Conservation (phyloP, 371 early-diverging fungal species). For the Dinochytrium kinnereticum region DNA sequence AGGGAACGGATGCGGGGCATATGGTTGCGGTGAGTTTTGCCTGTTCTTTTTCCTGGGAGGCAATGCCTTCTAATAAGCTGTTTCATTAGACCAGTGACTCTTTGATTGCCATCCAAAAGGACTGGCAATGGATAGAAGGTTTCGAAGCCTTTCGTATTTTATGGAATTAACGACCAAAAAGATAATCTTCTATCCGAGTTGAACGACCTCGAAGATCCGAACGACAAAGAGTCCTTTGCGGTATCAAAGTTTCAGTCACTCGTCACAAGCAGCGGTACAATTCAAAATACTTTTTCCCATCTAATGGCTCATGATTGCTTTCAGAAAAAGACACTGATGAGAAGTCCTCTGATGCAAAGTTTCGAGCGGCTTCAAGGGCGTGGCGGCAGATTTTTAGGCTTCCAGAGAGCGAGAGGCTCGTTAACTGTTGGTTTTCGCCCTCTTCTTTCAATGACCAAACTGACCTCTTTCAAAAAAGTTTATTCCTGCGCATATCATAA, state of each 20-base stretch:
- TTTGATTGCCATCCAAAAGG: conserved; percentile 77
- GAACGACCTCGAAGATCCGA: conserved; percentile 71
- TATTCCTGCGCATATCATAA: conserved; percentile 91
- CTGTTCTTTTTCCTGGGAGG: not conserved
- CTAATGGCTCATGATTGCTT: not conserved
- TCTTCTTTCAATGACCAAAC: not conserved
- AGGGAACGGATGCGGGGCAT: conserved; percentile 51
- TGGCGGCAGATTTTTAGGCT: conserved; percentile 91
- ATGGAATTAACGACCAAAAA: conserved; percentile 26
- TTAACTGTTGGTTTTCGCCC: conserved; percentile 69
- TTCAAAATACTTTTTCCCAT: not conserved
- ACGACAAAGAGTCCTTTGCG: conserved; percentile 83
- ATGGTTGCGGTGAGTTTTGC: conserved; percentile 46
- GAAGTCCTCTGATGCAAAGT: conserved; percentile 79
- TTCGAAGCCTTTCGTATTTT: too few species aligned
- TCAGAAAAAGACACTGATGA: conserved; percentile 75
- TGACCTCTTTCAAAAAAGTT: too few species aligned
- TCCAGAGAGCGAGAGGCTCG: conserved; percentile 81
- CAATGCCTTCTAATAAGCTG: conserved; percentile 35
- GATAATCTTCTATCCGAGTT: conserved; percentile 76
- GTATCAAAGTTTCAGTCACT: conserved; percentile 88
- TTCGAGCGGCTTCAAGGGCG: conserved; percentile 85
- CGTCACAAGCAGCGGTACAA: conserved; percentile 77
- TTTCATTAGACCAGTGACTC: conserved; percentile 76
- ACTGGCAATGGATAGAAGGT: too few species aligned